A percentile compares a stretch with the other conserved stretches of the same genome.
Conservation (phyloP, 345 rosid genomes). For the Noccaea bulbosa region DNA sequence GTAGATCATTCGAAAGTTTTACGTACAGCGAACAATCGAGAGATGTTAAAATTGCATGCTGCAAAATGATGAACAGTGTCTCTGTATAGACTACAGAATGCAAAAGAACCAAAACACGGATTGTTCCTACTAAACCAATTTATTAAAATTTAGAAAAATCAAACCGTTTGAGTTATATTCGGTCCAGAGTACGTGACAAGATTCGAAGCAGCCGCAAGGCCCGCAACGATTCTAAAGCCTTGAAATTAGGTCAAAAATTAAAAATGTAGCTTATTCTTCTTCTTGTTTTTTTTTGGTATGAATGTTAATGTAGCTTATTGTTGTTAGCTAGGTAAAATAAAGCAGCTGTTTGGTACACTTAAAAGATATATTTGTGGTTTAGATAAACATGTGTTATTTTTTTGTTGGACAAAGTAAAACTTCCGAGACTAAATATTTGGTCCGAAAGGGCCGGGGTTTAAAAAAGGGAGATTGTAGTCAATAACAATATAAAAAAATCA, state of each 20-base stretch:
- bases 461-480: too few species aligned
- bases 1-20: not conserved
- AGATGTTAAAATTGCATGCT: conserved; percentile 1
- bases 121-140: conserved; percentile 22
- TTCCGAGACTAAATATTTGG: too few species aligned
- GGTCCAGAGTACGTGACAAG: conserved; percentile 26
- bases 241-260: not conserved
- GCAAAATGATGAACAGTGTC: conserved; percentile 30
- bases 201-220: conserved; percentile 21
- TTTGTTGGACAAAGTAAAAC: too few species aligned
- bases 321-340: too few species aligned
- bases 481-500: too few species aligned
- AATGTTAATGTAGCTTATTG: too few species aligned
- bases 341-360: too few species aligned
- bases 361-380: too few species aligned
- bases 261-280: not conserved
- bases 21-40: not conserved
- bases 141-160: not conserved
- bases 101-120: not conserved
- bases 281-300: too few species aligned
- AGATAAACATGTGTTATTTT: too few species aligned
- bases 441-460: too few species aligned
- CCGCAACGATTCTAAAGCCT: conserved; percentile 27
- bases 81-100: not conserved
- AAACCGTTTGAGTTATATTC: conserved; percentile 5